Conservation (phyloP, 2,329 filamentous ascomycete species). For the Venturia aucupariae region DNA sequence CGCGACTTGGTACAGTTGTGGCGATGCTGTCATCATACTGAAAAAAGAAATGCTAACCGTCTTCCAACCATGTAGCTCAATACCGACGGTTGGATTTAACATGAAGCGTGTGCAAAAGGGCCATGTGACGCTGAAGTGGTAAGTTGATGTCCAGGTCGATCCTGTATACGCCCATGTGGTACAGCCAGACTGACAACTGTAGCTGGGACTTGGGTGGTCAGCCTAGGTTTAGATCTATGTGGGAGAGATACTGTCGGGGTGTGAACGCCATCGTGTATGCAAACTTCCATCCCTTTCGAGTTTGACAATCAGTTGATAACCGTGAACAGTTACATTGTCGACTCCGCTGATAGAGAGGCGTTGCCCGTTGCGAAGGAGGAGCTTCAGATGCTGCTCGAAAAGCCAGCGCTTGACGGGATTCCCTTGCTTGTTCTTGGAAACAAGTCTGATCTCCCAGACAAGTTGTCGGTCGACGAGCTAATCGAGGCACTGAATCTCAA, state of each 20-base stretch:
- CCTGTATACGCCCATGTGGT: not conserved
- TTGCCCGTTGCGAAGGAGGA: slow-evolving; percentile 84
- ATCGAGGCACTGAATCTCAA: slow-evolving; percentile 90
- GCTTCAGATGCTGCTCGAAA: slow-evolving; percentile 78
- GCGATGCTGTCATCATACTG: slow-evolving; percentile 10
- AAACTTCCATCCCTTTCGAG: slow-evolving; percentile 15
- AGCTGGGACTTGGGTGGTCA: slow-evolving; percentile 96
- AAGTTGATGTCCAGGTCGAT: slow-evolving; percentile 24
- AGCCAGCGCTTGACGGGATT: slow-evolving; percentile 77
- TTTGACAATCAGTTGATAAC: slow-evolving; percentile 9
- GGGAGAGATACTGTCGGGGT: slow-evolving; percentile 95
- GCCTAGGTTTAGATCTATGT: slow-evolving; percentile 95
- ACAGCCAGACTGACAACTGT: slow-evolving; percentile 7
- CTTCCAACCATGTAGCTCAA: slow-evolving; percentile 56
- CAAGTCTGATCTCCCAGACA: slow-evolving; percentile 90
- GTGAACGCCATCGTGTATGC: slow-evolving; percentile 88
- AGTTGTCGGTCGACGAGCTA: slow-evolving; percentile 85
- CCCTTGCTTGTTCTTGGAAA: slow-evolving; percentile 91
- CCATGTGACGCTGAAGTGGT: slow-evolving; percentile 96
- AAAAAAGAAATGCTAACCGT: slow-evolving; percentile 3
- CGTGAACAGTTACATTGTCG: slow-evolving; percentile 73
- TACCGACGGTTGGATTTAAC: slow-evolving; percentile 97
- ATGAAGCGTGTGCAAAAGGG: slow-evolving; percentile 98
- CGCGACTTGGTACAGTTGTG: not conserved
- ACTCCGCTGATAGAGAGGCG: slow-evolving; percentile 77